These are phyloP conservation scores for Fusarium virguliforme DNA, from an alignment of 2,329 filamentous ascomycete genomes.

Conservation along the genomic window DNA sequence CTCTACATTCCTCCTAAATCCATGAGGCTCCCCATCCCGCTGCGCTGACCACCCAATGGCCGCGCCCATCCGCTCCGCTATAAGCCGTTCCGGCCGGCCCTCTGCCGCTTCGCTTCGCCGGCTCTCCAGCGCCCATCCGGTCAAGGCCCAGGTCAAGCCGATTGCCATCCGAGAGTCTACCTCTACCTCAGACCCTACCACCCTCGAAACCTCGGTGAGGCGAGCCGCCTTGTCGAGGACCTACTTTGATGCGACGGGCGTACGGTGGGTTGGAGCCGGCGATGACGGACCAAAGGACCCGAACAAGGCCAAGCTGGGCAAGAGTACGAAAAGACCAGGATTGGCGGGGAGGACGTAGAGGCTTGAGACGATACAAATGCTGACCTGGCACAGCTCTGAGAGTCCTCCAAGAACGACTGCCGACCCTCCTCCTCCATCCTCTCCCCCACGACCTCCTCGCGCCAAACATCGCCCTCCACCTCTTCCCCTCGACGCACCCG, in stretches of 20 bases:
- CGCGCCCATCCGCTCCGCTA: slow-evolving; percentile 52
- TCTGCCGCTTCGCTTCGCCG: slow-evolving; percentile 47
- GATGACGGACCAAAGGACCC: slow-evolving; percentile 63
- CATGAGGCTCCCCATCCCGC: slow-evolving; percentile 45
- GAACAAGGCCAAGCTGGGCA: slow-evolving; percentile 75
- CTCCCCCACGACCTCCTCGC: slow-evolving; percentile 83
- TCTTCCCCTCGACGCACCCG: slow-evolving; percentile 84
- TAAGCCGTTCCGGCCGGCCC: slow-evolving; percentile 48
- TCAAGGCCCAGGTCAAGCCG: slow-evolving; percentile 53
- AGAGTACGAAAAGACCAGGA: slow-evolving; percentile 64
- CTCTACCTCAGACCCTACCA: slow-evolving; percentile 18
- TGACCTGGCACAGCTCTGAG: slow-evolving; percentile 67
- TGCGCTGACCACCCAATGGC: slow-evolving; percentile 56
- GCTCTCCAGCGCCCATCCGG: slow-evolving; percentile 52
- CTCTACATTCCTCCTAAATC: slow-evolving; percentile 23
- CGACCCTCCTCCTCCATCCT: slow-evolving; percentile 76
- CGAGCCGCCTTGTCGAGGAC: slow-evolving; percentile 45
- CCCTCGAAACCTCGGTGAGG: slow-evolving; percentile 26
- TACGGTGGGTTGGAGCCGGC: slow-evolving; percentile 49
- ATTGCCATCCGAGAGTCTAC: slow-evolving; percentile 34
- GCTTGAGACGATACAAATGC: neutral
- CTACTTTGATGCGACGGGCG: slow-evolving; percentile 55
- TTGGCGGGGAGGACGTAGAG: neutral
- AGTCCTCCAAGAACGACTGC: slow-evolving; percentile 77
- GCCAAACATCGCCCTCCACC: slow-evolving; percentile 79